A percentile compares a stretch with the other conserved stretches of the same genome.
Evolutionary conservation across 1,284 basidiomycete genomes (phyloP).

Genomic region (Cerrena zonata): DNA sequence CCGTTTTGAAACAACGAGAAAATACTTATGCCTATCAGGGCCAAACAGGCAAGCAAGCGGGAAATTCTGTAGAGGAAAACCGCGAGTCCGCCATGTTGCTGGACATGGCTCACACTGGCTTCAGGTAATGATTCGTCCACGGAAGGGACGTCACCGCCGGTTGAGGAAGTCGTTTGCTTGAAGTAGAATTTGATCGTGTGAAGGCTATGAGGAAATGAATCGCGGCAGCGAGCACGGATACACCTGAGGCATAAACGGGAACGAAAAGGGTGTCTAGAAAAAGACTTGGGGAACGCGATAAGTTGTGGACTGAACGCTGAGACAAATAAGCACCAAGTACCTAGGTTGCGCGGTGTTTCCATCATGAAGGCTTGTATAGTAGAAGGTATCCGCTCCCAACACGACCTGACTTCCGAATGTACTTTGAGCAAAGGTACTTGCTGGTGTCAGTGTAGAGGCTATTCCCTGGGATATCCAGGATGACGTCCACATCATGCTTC

Average conservation of each 20-base stretch:
- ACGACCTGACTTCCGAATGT: background rate
- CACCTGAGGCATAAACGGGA: slow-evolving; percentile 13
- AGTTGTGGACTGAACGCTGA: background rate
- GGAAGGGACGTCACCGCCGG: background rate
- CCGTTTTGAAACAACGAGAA: slow-evolving; percentile 13
- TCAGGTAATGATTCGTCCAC: background rate
- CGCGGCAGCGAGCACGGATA: slow-evolving; percentile 10
- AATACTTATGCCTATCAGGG: slow-evolving; percentile 16
- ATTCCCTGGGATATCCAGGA: background rate
- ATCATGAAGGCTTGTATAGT: background rate
- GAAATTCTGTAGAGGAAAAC: slow-evolving; percentile 22
- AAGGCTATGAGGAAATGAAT: slow-evolving; percentile 5
- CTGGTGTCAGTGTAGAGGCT: background rate
- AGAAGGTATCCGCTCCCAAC: background rate
- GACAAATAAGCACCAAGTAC: background rate
- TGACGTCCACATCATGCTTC: background rate
- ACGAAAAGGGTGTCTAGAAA: slow-evolving; percentile 6
- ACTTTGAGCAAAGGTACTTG: background rate
- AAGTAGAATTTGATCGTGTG: background rate
- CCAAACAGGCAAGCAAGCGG: slow-evolving; percentile 18
- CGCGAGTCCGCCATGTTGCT: slow-evolving; percentile 15
- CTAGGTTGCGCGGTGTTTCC: background rate
- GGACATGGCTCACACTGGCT: slow-evolving; percentile 8
- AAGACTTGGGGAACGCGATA: background rate
- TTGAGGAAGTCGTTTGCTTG: background rate